Evolutionary conservation across 2,329 filamentous ascomycete genomes (phyloP).

Genomic region (Fusarium sp.): DNA sequence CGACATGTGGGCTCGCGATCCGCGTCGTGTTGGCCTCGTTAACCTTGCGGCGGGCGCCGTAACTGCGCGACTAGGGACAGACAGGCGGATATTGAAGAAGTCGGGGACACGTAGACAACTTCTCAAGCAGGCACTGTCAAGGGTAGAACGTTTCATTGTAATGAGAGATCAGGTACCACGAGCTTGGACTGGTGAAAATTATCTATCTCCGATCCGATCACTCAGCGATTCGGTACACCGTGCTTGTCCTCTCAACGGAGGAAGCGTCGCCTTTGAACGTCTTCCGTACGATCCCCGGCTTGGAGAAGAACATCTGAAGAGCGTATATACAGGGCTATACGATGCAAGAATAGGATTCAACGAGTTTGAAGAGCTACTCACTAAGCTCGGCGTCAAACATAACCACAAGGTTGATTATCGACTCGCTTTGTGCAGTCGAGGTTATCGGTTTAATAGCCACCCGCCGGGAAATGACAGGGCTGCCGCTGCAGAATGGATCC

Average conservation of each 20-base stretch:
- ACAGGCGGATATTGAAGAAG: no score
- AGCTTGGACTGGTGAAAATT: no score
- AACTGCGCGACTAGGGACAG: no score
- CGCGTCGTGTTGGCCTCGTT: not conserved
- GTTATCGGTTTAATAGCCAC: no score
- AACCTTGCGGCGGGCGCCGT: not conserved
- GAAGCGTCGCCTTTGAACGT: not conserved
- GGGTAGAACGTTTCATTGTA: not conserved
- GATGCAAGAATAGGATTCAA: not conserved
- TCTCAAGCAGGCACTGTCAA: not conserved
- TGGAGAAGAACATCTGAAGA: not conserved
- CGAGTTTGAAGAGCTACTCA: not conserved
- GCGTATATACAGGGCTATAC: rapidly evolving
- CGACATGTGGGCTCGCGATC: not conserved
- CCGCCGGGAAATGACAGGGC: not conserved
- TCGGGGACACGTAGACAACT: not conserved
- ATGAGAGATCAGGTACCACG: not conserved
- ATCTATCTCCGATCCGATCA: no score
- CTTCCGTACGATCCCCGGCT: not conserved
- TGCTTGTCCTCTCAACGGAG: not conserved
- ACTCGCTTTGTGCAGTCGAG: not conserved
- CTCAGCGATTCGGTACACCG: not conserved
- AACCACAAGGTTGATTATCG: not conserved
- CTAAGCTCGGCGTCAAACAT: not conserved
- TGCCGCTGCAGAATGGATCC: not conserved